Evolutionary conservation across 139 green algal species (phyloP).

Genomic region (Chlorella sorokiniana): DNA sequence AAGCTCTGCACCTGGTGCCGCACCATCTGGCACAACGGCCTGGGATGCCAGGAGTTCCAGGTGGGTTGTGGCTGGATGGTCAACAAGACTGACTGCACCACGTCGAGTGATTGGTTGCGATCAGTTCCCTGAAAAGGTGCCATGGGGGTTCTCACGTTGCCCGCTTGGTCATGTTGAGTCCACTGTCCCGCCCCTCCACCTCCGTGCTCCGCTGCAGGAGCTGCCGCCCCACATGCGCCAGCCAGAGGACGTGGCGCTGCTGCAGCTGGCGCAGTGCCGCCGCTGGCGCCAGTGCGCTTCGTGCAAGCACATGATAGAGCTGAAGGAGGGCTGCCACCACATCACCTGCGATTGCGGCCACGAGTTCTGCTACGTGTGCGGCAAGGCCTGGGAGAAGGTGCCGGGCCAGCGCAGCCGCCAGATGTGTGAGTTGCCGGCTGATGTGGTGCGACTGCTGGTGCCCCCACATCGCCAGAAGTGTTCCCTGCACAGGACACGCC

Average conservation of each 20-base stretch:
- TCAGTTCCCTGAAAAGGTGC: no score
- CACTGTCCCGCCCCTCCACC: no score
- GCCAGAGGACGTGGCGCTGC: conserved; percentile 50
- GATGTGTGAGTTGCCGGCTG: conserved; percentile 4
- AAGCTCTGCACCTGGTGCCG: conserved; percentile 31
- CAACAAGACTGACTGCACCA: not conserved
- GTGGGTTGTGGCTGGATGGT: not conserved
- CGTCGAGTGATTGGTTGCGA: no score
- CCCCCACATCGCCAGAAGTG: no score
- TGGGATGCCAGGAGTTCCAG: conserved; percentile 54
- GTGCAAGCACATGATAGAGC: conserved; percentile 57
- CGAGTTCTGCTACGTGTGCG: conserved; percentile 65
- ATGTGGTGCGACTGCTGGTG: no score
- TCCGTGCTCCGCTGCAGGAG: conserved; percentile 20
- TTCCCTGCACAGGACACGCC: no score
- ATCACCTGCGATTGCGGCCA: conserved; percentile 60
- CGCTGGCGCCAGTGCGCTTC: conserved; percentile 50
- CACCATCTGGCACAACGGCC: conserved; percentile 44
- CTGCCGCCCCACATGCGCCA: conserved; percentile 50
- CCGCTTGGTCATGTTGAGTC: no score
- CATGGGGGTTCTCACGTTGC: no score
- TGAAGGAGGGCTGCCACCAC: conserved; percentile 61
- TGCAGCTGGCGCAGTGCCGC: conserved; percentile 27
- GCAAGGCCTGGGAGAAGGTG: conserved; percentile 27
- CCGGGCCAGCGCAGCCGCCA: not conserved